A percentile compares a stretch with the other conserved stretches of the same genome.
These are phyloP conservation scores for Naematelia aurantialba DNA, from an alignment of 768 basidiomycete genomes.

Conservation along the genomic window DNA sequence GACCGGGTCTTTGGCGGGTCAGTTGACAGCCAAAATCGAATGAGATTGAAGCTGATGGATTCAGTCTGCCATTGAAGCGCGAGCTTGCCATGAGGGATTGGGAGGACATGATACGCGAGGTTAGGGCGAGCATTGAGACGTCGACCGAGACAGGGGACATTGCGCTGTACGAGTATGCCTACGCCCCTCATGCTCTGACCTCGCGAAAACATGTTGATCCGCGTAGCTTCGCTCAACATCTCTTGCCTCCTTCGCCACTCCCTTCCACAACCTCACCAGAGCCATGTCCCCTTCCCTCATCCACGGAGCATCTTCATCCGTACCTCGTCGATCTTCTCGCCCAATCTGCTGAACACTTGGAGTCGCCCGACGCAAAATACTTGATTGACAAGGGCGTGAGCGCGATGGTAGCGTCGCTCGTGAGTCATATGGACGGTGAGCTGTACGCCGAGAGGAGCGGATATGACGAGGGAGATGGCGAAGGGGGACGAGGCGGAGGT, in stretches of 20 bases:
- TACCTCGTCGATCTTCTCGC: constrained; percentile 64
- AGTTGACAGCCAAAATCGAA: constrained; percentile 34
- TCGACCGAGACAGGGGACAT: constrained; percentile 59
- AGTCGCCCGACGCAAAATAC: constrained; percentile 65
- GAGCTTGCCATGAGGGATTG: constrained; percentile 69
- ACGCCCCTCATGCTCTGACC: background rate
- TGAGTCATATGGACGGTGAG: constrained; percentile 60
- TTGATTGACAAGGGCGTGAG: constrained; percentile 74
- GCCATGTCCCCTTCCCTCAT: constrained; percentile 40
- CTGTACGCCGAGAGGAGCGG: constrained; percentile 58
- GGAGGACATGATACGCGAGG: constrained; percentile 65
- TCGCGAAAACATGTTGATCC: background rate
- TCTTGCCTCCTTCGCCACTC: constrained; percentile 52
- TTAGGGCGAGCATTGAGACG: constrained; percentile 71
- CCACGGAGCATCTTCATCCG: constrained; percentile 51
- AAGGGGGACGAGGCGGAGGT: too few species aligned
- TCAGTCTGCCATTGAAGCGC: constrained; percentile 76
- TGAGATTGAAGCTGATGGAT: background rate
- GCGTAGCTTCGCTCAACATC: constrained; percentile 51
- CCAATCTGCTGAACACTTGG: constrained; percentile 64
- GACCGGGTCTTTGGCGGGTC: constrained; percentile 82
- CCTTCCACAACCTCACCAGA: constrained; percentile 7
- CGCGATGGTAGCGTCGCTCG: constrained; percentile 62
- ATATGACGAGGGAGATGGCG: constrained; percentile 8
- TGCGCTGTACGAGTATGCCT: constrained; percentile 34